Base-by-base conservation (phyloP, 2,329 filamentous ascomycete species). In the Aspergillus hiratsukae region DNA sequence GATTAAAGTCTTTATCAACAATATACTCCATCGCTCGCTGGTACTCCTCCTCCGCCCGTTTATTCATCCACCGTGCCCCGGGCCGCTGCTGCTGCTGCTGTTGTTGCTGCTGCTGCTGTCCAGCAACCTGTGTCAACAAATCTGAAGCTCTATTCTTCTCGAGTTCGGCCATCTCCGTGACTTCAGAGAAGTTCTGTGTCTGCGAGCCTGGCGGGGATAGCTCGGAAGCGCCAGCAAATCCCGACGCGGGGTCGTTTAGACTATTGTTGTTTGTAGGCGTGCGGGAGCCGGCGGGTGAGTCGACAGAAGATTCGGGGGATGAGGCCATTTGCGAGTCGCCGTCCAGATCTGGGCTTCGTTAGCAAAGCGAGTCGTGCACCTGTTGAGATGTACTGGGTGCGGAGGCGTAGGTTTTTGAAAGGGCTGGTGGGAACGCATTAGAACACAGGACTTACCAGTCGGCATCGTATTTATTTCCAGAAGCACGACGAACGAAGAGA, bases 261-360 rank as follows among this genome's bases (percentile, higher is more conserved):
- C 58, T 51, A 29, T 48, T 46, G 28, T 56, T 58, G 63, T 64
- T 71, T 49, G 73, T 76, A 29, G 75, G 78, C 41, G 76, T 81
- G 56, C 72, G 75, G 46, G 76, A 68, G 54, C 78, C 75, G 46
- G 66, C 58, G 6, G 67, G 65, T 27, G 65, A 59, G 27, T 70
- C 69, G n/a, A 77, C 76, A 57, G 78, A 78, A 43, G 71, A 71
- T 51, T 73, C 73, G 27, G 72, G 70, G 14, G 76, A 76, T 48
- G 79, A 81, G 58, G 78, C 76, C 82, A 84, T 84, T 58, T 79
- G 80, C 29, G 79, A 82, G 72, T 84, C 81, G 48, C 80, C 80
- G 69, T 83, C 81, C 63, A 65, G 69, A 65, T 84, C 81, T 79
- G 63, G 51, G 25, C 4, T 37, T 41, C 23, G 19, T 46, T 14